Evolutionary conservation across 2,329 filamentous ascomycete genomes (phyloP), one percentile per base, ranked within the genome.

Genomic region (Coniella vitis): DNA sequence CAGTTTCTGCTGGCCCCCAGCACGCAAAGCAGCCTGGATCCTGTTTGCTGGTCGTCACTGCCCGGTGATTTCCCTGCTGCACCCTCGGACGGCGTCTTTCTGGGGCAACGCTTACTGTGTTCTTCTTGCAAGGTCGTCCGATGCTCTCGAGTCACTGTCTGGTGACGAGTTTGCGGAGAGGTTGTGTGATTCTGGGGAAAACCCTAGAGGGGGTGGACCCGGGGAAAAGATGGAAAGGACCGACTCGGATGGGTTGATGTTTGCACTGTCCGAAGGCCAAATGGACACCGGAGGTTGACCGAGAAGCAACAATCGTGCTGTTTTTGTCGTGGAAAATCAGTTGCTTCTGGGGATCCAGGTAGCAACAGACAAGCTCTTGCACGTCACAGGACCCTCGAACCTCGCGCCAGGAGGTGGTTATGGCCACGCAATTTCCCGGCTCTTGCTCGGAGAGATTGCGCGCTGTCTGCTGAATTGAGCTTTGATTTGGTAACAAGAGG

Each of bases 191-290:
- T 45, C 45, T 43, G 45, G 45, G 43, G 45, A 42, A 45, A 20
- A 25, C 20, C 40, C 36, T 5, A 29, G 36, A 38, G 38, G 5
- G 13, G 31, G 43, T 29, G 35, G 35, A 45, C 22, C 45, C 46
- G 45, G 49, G 48, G 49, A 22, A 20, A 20, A 17, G 42, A 10
- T 16, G 25, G 38, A 44, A 52, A 37, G 49, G 49, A 44, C 49
- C 49, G 49, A 52, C 48, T 52, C 17, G 25, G 39, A 45, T 45
- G 49, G 36, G 39, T 38, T 48, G 35, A 52, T 36, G 16, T 13
- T 39, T 5, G 25, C 37, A 34, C 39, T 40, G 32, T 35, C n/a
- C 37, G 45, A 41, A 40, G 29, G 40, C 45, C 46, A n/a, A 46
- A 7, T 41, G 45, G 45, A 36, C 40, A 45, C 9, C 49, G 45